phyloP scores from a whole-genome alignment of 2,329 filamentous ascomycete genomes.

The Anthostomella pinea region DNA sequence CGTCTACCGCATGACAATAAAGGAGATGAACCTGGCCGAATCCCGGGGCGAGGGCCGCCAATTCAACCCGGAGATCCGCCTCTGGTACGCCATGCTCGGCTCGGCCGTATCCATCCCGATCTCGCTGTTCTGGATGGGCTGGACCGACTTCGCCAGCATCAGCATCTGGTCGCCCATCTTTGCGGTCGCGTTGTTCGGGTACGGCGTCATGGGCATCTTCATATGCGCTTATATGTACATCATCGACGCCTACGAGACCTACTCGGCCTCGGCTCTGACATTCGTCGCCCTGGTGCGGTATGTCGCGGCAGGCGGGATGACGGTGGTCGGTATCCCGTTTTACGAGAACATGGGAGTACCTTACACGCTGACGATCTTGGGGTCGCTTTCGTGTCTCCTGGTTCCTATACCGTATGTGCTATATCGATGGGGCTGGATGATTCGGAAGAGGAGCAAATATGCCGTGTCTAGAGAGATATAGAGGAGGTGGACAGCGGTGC shows the following conservation, averaged over 20 bases:
- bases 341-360: slow-evolving; percentile 37
- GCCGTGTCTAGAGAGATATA: too few relatives aligned
- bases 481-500: too few relatives aligned
- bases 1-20: slow-evolving; percentile 26
- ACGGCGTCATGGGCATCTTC: slow-evolving; percentile 41
- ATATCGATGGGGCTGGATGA: slow-evolving; percentile 35
- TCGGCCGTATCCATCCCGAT: slow-evolving; percentile 38
- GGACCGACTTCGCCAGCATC: slow-evolving; percentile 32
- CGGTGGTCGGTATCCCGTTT: slow-evolving; percentile 28
- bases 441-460: slow-evolving; percentile 32
- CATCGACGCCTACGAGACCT: slow-evolving; percentile 40
- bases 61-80: slow-evolving; percentile 31
- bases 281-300: slow-evolving; percentile 42
- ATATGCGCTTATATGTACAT: slow-evolving; percentile 47
- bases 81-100: slow-evolving; percentile 38
- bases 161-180: slow-evolving; percentile 40
- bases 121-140: slow-evolving; percentile 45
- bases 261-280: slow-evolving; percentile 40
- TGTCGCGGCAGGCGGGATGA: slow-evolving; percentile 35
- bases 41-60: slow-evolving; percentile 9
- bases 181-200: slow-evolving; percentile 39
- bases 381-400: slow-evolving; percentile 35
- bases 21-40: slow-evolving; percentile 8
- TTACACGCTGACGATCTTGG: slow-evolving; percentile 40
- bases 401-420: slow-evolving; percentile 44